These are phyloP conservation scores for Porogramme epimiltina DNA, from an alignment of 1,284 basidiomycete genomes.

Conservation along the genomic window DNA sequence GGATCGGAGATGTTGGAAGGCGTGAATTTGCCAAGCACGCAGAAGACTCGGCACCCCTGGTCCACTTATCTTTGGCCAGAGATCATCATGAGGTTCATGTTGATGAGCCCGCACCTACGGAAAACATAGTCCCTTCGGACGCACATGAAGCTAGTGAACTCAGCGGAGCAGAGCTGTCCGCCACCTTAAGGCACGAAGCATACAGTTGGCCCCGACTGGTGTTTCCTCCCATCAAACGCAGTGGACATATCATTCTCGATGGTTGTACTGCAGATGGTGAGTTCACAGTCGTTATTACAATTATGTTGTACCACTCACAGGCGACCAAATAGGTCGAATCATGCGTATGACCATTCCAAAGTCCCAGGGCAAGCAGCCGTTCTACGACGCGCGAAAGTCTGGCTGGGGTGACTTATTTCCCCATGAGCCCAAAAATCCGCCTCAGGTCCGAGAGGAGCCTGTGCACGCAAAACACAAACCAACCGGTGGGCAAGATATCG, in stretches of 20 bases:
- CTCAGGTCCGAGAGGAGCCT: conserved; percentile 62
- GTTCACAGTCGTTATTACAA: conserved; percentile 13
- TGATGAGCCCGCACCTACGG: background rate
- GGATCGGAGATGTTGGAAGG: conserved; percentile 64
- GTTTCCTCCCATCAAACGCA: conserved; percentile 88
- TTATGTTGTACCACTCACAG: background rate
- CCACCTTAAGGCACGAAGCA: conserved; percentile 62
- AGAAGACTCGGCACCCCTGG: conserved; percentile 33
- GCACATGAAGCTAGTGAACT: background rate
- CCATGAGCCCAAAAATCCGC: conserved; percentile 75
- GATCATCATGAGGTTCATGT: conserved; percentile 28
- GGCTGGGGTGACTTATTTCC: conserved; percentile 96
- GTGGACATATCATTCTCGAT: conserved; percentile 93
- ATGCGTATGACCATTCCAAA: conserved; percentile 90
- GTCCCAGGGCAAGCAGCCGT: conserved; percentile 92
- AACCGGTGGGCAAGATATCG: conserved; percentile 53
- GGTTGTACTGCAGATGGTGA: conserved; percentile 83
- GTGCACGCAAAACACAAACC: conserved; percentile 28
- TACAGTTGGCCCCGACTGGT: conserved; percentile 91
- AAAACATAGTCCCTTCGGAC: background rate
- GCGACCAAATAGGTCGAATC: conserved; percentile 66
- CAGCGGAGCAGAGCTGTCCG: conserved; percentile 36
- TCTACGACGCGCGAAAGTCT: conserved; percentile 93
- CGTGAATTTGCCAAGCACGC: conserved; percentile 41
- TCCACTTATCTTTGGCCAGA: conserved; percentile 47